phyloP scores from a whole-genome alignment of 163 green algal species.

The Scenedesmus sp. region DNA sequence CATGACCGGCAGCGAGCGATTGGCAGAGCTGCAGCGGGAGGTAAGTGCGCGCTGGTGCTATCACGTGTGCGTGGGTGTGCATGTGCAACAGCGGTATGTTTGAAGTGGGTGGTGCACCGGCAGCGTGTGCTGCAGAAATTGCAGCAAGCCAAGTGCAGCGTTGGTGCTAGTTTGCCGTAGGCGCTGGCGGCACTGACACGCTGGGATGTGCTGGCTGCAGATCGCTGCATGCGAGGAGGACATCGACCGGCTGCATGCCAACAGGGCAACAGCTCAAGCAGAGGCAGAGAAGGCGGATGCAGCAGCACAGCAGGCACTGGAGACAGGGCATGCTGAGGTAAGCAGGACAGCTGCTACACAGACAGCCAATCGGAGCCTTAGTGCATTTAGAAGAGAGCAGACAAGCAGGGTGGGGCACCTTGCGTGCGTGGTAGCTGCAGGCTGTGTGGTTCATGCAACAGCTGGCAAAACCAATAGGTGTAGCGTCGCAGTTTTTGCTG shows the following conservation, averaged over 20 bases:
- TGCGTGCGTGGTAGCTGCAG: neutral
- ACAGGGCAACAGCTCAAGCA: slow-evolving; percentile 2
- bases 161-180: neutral
- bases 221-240: slow-evolving; percentile 40
- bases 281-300: slow-evolving; percentile 47
- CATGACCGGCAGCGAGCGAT: slow-evolving; percentile 29
- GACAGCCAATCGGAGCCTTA: neutral
- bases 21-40: slow-evolving; percentile 39
- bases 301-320: slow-evolving; percentile 50
- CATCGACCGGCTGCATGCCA: slow-evolving; percentile 24
- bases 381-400: neutral
- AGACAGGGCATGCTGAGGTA: slow-evolving; percentile 50
- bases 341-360: neutral
- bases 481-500: neutral
- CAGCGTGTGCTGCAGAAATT: neutral
- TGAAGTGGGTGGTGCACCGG: neutral
- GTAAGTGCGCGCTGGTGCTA: slow-evolving; percentile 14
- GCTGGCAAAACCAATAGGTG: neutral
- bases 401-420: neutral
- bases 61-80: neutral
- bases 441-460: neutral
- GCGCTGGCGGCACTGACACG: neutral
- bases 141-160: neutral
- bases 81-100: neutral
- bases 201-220: neutral